These are phyloP conservation scores for Pseudomonodictys pantanalensis DNA, from an alignment of 495 filamentous ascomycete species.

Conservation along the genomic window DNA sequence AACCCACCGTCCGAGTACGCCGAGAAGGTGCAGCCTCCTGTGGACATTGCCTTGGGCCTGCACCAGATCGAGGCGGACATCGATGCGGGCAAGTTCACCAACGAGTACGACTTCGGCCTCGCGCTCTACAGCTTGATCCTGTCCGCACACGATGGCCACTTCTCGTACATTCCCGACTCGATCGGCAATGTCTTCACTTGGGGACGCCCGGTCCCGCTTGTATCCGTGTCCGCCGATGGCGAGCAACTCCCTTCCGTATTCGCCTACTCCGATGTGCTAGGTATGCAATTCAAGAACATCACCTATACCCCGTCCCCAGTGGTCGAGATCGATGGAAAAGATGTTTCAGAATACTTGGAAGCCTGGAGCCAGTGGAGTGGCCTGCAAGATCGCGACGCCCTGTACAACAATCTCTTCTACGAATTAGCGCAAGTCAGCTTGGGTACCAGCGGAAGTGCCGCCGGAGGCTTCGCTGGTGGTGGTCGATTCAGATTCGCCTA, in stretches of 20 bases:
- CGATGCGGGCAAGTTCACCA: slow-evolving; percentile 25
- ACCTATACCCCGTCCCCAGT: slow-evolving; percentile 37
- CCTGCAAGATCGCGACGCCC: slow-evolving; percentile 37
- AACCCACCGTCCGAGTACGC: slow-evolving; percentile 39
- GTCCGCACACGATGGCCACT: slow-evolving; percentile 40
- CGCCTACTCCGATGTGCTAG: slow-evolving; percentile 38
- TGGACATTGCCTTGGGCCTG: slow-evolving; percentile 35
- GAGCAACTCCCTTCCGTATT: slow-evolving; percentile 33
- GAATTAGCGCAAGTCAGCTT: slow-evolving; percentile 29
- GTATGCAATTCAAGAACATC: slow-evolving; percentile 35
- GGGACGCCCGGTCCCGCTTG: slow-evolving; percentile 33
- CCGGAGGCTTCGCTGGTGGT: slow-evolving; percentile 38
- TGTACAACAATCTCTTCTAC: slow-evolving; percentile 37
- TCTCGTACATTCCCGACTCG: slow-evolving; percentile 35
- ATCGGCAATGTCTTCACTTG: slow-evolving; percentile 36
- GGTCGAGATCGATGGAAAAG: slow-evolving; percentile 36
- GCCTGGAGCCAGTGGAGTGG: slow-evolving; percentile 24
- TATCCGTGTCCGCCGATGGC: slow-evolving; percentile 40
- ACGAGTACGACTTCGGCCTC: slow-evolving; percentile 40
- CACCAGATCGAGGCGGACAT: slow-evolving; percentile 30
- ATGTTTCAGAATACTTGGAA: slow-evolving; percentile 33
- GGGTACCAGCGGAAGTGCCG: slow-evolving; percentile 30
- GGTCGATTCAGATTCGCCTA: slow-evolving; percentile 31
- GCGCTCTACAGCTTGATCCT: slow-evolving; percentile 36
- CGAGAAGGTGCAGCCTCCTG: slow-evolving; percentile 34